Percentiles rank a stretch among this genome's conserved stretches.
phyloP scores from a whole-genome alignment of 345 rosid genomes.

The Hibiscus mutabilis region DNA sequence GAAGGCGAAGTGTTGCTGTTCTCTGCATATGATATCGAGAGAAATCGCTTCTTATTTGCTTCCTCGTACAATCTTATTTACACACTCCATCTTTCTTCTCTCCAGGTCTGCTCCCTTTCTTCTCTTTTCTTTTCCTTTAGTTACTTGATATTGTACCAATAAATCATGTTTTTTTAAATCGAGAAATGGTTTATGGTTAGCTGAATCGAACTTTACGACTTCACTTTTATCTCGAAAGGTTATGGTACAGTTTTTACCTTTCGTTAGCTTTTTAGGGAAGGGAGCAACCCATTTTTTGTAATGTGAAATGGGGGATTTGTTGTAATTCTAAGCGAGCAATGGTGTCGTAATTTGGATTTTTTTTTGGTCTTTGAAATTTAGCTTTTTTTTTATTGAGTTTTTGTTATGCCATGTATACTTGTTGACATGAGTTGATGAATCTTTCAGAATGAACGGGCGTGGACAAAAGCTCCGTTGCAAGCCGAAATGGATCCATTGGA shows the following conservation, averaged over 20 bases:
- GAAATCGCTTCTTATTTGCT: slow-evolving; percentile 75
- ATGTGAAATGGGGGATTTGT: too few relatives aligned
- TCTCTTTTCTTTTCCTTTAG: neutral
- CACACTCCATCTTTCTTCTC: slow-evolving; percentile 50
- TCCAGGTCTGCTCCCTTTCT: slow-evolving; percentile 34
- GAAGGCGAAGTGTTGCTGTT: slow-evolving; percentile 45
- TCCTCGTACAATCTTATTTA: slow-evolving; percentile 59
- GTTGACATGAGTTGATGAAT: slow-evolving; percentile 7
- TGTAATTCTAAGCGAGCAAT: too few relatives aligned
- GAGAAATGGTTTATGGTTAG: neutral
- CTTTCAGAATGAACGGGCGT: slow-evolving; percentile 44
- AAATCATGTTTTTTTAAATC: neutral
- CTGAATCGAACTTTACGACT: neutral
- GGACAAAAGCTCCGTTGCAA: slow-evolving; percentile 26
- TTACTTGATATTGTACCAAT: neutral
- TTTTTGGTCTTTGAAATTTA: neutral
- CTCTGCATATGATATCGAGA: slow-evolving; percentile 71
- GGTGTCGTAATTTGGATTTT: neutral
- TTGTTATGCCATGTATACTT: neutral
- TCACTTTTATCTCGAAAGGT: neutral
- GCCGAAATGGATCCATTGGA: slow-evolving; percentile 44
- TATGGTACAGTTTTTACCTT: neutral
- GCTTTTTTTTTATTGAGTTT: neutral
- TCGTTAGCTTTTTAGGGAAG: neutral
- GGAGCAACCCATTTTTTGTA: too few relatives aligned